Evolutionary conservation across 192 early-diverging fungal species (phyloP).

Genomic region (Glomus cerebriforme): DNA sequence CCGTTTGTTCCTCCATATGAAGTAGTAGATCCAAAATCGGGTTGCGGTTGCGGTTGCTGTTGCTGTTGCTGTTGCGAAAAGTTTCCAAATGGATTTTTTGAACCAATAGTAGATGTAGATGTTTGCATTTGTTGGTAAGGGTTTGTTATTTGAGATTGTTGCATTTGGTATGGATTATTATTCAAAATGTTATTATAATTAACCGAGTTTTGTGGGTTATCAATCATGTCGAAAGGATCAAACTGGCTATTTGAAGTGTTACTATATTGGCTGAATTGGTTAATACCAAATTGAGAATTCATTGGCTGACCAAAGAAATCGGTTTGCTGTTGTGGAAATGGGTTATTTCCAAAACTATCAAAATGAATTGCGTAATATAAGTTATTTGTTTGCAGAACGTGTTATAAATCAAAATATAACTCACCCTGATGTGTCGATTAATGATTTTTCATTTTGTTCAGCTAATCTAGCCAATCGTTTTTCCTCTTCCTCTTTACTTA

Average conservation of each 20-base stretch:
- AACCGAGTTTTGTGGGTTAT: constrained; percentile 36
- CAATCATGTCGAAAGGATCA: constrained; percentile 10
- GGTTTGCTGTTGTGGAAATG: constrained; percentile 14
- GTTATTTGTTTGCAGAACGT: not conserved
- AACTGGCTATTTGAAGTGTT: not conserved
- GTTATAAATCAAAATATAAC: constrained; percentile 32
- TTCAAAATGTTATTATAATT: constrained; percentile 35
- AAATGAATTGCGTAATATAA: not conserved
- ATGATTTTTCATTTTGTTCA: constrained; percentile 41
- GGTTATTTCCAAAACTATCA: constrained; percentile 4
- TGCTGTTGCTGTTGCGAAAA: constrained; percentile 34
- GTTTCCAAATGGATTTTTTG: constrained; percentile 49
- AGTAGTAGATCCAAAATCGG: not conserved
- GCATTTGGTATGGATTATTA: constrained; percentile 39
- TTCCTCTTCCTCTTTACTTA: constrained; percentile 51
- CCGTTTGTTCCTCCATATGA: not conserved
- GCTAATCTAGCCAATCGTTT: constrained; percentile 33
- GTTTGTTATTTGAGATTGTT: constrained; percentile 38
- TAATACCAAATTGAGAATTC: constrained; percentile 3
- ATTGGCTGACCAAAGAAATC: constrained; percentile 20
- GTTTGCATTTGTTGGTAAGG: constrained; percentile 42
- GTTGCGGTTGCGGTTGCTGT: constrained; percentile 28
- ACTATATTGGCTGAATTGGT: not conserved
- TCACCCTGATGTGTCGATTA: constrained; percentile 40
- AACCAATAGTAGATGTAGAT: constrained; percentile 39